Evolutionary conservation across 2,329 filamentous ascomycete species (phyloP), one percentile per base, ranked within the genome.

Genomic region (Westerdykella sp.): DNA sequence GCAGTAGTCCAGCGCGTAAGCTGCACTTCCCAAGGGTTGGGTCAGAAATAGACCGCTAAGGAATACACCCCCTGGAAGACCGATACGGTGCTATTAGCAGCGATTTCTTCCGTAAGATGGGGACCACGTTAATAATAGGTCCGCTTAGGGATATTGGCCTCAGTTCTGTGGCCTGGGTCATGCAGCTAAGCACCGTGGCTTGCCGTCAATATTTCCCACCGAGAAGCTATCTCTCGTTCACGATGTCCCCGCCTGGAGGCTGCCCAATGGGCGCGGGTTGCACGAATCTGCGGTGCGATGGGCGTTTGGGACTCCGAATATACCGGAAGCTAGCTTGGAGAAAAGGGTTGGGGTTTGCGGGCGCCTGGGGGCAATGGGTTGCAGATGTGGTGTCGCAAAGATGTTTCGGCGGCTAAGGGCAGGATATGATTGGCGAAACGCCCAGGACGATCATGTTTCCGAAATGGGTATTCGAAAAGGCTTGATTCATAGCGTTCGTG

Each of bases 321-420:
- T n/a, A n/a, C n/a, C n/a, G n/a, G n/a, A n/a, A n/a, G n/a, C n/a
- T n/a, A n/a, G n/a, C n/a, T n/a, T n/a, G n/a, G n/a, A n/a, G n/a
- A n/a, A n/a, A n/a, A n/a, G n/a, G 32, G 15, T 36, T n/a, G 15
- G 23, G 46, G 38, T 44, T 9, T 14, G 35, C 42, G 43, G 55
- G 60, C 60, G 60, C 60, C 59, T 61, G 47, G 49, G 49, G 38
- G 34, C 37, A 5, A 39, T 34, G 34, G 39, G 36, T 28, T 59
- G 49, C 47, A 51, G 45, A 46, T 49, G 44, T 35, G 57, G 54
- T 53, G 59, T 57, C 50, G 55, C 25, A 34, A 44, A 43, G 35
- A 49, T 25, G 55, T 50, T 47, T 59, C 46, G 56, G 60, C 60
- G 59, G 57, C 58, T 63, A 61, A 34, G 45, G 14, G 11, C 11